Base-by-base conservation (phyloP, 164 flowering plant genomes). In the Santalum album region DNA sequence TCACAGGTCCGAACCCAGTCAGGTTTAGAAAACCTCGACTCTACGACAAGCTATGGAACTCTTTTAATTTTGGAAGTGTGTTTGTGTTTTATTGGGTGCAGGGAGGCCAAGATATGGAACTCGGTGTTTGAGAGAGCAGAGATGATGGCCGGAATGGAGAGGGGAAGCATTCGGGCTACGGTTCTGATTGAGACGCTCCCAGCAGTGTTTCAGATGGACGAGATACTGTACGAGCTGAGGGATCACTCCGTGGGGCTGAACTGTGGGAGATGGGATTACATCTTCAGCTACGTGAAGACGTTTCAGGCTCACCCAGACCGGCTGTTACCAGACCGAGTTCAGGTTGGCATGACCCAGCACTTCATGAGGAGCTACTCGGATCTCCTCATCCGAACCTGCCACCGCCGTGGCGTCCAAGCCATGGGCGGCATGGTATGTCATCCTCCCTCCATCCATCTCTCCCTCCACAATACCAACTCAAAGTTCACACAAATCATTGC, bases 201-300 rank as follows among this genome's bases (percentile, higher is more conserved):
- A 0, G 96, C 95, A 0, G 98, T 73, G 11, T 90, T 87, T 63
- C 95, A 90, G 68, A 90, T 90, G 98, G 76, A 90, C 57, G 98
- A 90, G 55, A 90, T 87, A 36, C 81, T 87, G 0, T 79, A 82
- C 43, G 98, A 90, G 67, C 78, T 90, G 21, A 76, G 88, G 60
- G 95, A 90, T 51, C 92, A 90, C 61, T 87, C 95, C 0, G 80
- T 69, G 27, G 98, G 98, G 11, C 59, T 90, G 57, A 90, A 90
- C 67, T 90, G 98, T 72, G 98, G 98, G 10, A 72, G 98, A 72
- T 90, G 98, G 98, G 98, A 90, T 57, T 90, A 90, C 69, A 90
- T 90, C 27, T 90, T 90, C 80, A 87, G 96, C 86, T 85, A 87
- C 54, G 78, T 90, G 58, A 90, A 90, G 77, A 87, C 90, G 45